These are phyloP conservation scores for Hyparrhenia diplandra DNA, from an alignment of 176 grass and related monocot species.

Conservation along the genomic window DNA sequence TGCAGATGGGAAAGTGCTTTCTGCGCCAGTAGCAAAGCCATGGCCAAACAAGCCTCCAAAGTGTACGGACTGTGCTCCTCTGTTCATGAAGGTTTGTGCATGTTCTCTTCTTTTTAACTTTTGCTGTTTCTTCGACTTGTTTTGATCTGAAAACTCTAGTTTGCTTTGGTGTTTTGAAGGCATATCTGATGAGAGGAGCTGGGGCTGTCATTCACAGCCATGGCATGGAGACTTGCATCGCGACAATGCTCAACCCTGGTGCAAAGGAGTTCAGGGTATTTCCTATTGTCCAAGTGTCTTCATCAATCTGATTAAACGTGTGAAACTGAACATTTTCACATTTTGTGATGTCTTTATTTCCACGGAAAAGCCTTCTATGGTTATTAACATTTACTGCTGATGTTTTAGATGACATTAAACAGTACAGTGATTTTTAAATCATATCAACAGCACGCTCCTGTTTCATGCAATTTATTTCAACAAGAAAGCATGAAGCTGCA, in stretches of 20 bases:
- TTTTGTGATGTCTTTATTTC: not conserved
- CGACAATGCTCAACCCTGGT: constrained; percentile 78
- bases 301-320: not conserved
- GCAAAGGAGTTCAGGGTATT: constrained; percentile 90
- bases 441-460: not conserved
- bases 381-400: not conserved
- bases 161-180: constrained; percentile 36
- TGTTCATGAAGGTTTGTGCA: constrained; percentile 86
- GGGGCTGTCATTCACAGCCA: constrained; percentile 98
- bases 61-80: constrained; percentile 86
- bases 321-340: constrained; percentile 4
- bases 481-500: not conserved
- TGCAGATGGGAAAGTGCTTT: constrained; percentile 56
- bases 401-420: not conserved
- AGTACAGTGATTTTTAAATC: not conserved
- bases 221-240: constrained; percentile 92
- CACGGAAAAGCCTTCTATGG: not conserved
- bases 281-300: not conserved
- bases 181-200: constrained; percentile 91
- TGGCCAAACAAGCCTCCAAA: constrained; percentile 80
- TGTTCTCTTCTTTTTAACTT: not conserved
- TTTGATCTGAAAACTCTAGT: not conserved
- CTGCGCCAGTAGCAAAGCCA: constrained; percentile 52
- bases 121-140: not conserved
- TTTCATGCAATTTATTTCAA: not conserved